Evolutionary conservation across 805 yeast species (phyloP).

Genomic region (Starmerella sp.): DNA sequence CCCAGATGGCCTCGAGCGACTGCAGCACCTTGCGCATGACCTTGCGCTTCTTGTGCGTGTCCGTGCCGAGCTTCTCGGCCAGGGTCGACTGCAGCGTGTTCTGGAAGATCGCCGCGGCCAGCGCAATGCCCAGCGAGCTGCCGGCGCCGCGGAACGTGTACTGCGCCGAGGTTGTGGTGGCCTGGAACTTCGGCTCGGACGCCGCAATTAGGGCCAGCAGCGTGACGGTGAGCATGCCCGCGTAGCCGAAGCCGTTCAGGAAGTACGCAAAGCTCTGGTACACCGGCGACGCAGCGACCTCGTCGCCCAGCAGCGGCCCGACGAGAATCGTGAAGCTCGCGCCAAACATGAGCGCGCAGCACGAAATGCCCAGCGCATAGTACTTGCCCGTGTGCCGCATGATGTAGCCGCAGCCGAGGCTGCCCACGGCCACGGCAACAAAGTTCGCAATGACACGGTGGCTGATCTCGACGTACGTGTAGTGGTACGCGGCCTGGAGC

Average conservation of each 20-base stretch:
- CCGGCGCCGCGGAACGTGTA: slow-evolving; percentile 82
- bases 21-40: slow-evolving; percentile 36
- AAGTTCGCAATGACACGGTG: slow-evolving; percentile 45
- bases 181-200: slow-evolving; percentile 58
- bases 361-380: slow-evolving; percentile 35
- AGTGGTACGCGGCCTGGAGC: slow-evolving; percentile 48
- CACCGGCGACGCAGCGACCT: slow-evolving; percentile 43
- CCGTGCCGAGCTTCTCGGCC: slow-evolving; percentile 24
- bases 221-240: slow-evolving; percentile 58
- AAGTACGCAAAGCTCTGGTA: slow-evolving; percentile 33
- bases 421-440: slow-evolving; percentile 55
- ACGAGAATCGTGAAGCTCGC: slow-evolving; percentile 37
- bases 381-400: slow-evolving; percentile 62
- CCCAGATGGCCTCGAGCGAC: slow-evolving; percentile 40
- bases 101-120: slow-evolving; percentile 58
- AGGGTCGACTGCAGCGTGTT: slow-evolving; percentile 32
- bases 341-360: slow-evolving; percentile 35
- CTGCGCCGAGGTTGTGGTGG: slow-evolving; percentile 79
- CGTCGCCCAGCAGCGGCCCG: slow-evolving; percentile 38
- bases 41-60: slow-evolving; percentile 29
- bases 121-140: slow-evolving; percentile 68
- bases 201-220: slow-evolving; percentile 66
- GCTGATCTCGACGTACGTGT: slow-evolving; percentile 67
- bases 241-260: slow-evolving; percentile 54
- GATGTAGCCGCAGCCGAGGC: slow-evolving; percentile 53